Conservation (phyloP, 1,284 basidiomycete genomes). For the Ceratobasidium papillatum region DNA sequence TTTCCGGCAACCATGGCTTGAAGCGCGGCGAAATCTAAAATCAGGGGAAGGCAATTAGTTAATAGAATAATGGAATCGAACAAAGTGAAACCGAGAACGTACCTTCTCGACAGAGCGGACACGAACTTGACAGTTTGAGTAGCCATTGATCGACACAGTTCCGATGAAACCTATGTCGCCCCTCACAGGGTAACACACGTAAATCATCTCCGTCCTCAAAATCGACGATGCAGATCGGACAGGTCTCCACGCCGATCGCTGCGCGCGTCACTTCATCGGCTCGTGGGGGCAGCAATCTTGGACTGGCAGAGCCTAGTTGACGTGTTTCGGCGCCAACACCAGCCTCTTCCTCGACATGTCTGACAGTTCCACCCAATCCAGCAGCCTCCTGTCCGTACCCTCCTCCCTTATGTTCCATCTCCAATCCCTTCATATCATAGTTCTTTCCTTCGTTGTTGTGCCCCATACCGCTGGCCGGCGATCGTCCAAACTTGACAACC, state of each 20-base stretch:
- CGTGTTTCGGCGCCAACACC: slow-evolving; percentile 51
- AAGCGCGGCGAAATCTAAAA: slow-evolving; percentile 60
- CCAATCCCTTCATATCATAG: slow-evolving; percentile 17
- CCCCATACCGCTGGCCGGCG: not conserved
- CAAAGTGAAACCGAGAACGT: slow-evolving; percentile 46
- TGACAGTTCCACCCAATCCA: not conserved
- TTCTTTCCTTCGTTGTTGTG: slow-evolving; percentile 28
- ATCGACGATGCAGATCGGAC: slow-evolving; percentile 92
- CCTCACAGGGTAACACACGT: slow-evolving; percentile 87
- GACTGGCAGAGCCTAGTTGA: slow-evolving; percentile 46
- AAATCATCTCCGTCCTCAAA: slow-evolving; percentile 93
- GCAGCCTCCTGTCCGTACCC: not conserved
- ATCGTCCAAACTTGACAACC: slow-evolving; percentile 79
- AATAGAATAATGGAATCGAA: not conserved
- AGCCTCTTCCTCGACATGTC: slow-evolving; percentile 46
- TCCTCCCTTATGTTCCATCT: slow-evolving; percentile 11
- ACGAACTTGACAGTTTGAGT: slow-evolving; percentile 84
- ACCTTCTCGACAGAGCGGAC: slow-evolving; percentile 92
- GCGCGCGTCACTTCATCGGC: slow-evolving; percentile 59
- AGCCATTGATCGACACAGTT: slow-evolving; percentile 87
- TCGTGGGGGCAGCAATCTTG: not conserved
- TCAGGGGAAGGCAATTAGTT: not conserved
- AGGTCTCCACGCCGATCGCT: slow-evolving; percentile 80
- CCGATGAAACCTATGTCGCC: slow-evolving; percentile 87
- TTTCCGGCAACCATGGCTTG: slow-evolving; percentile 59